These are phyloP conservation scores for Sophora flavescens DNA, from an alignment of 306 rosid species.

Conservation along the genomic window DNA sequence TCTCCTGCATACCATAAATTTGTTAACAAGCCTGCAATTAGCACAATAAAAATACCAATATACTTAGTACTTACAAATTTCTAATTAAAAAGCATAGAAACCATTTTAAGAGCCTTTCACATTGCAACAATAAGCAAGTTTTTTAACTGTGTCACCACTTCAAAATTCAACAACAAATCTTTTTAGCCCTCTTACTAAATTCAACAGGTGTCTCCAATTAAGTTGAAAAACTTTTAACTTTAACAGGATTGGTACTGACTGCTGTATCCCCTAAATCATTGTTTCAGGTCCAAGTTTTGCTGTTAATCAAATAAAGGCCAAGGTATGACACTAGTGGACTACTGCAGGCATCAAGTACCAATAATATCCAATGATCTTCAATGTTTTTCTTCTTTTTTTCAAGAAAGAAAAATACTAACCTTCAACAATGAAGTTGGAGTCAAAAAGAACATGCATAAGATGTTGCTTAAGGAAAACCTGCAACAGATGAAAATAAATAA, in stretches of 20 bases:
- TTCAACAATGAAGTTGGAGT: conserved; percentile 61
- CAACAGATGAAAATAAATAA: conserved; percentile 41
- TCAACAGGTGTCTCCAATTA: conserved; percentile 2
- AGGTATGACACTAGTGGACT: background rate
- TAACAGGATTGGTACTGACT: background rate
- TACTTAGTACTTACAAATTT: background rate
- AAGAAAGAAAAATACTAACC: conserved; percentile 58
- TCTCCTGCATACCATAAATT: background rate
- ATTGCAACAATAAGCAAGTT: conserved; percentile 3
- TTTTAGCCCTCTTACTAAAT: background rate
- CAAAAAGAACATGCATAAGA: conserved; percentile 65
- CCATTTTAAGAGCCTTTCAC: background rate
- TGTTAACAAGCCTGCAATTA: background rate
- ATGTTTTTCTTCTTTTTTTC: background rate
- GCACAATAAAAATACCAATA: background rate
- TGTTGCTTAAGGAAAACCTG: conserved; percentile 95
- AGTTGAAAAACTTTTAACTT: background rate
- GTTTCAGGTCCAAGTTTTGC: conserved; percentile 10
- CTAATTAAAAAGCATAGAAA: background rate
- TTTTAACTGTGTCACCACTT: background rate
- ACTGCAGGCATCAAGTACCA: conserved; percentile 25
- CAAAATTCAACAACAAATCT: conserved; percentile 20
- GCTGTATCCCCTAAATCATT: conserved; percentile 9
- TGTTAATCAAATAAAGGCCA: conserved; percentile 26
- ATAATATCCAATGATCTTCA: conserved; percentile 16